A percentile compares a stretch with the other conserved stretches of the same genome.
phyloP scores from a whole-genome alignment of 2,329 filamentous ascomycete species.

The Microdochium bolleyi region DNA sequence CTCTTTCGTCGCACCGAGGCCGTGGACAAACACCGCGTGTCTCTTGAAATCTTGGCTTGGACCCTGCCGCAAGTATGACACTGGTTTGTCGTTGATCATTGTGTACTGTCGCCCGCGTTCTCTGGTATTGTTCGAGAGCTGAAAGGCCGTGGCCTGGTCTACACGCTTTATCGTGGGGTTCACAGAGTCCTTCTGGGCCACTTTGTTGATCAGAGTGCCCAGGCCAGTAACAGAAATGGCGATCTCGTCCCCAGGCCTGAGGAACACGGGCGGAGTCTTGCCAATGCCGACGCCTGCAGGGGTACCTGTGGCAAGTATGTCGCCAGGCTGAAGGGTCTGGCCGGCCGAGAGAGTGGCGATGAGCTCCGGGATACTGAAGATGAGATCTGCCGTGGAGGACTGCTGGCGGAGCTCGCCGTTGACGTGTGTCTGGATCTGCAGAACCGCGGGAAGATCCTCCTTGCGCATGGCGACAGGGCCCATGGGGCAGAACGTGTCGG shows the following conservation, averaged over 20 bases:
- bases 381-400: slow-evolving; percentile 10
- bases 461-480: slow-evolving; percentile 16
- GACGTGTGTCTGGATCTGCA: slow-evolving; percentile 27
- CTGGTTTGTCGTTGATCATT: neutral
- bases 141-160: neutral
- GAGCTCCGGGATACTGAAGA: slow-evolving; percentile 19
- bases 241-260: slow-evolving; percentile 8
- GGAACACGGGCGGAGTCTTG: slow-evolving; percentile 4
- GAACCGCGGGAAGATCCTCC: slow-evolving; percentile 14
- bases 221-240: slow-evolving; percentile 8
- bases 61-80: slow-evolving; percentile 1
- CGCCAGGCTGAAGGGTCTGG: slow-evolving; percentile 15
- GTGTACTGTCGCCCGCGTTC: neutral
- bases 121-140: neutral
- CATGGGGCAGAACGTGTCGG: slow-evolving; percentile 38
- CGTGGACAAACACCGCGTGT: slow-evolving; percentile 42
- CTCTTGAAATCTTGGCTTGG: slow-evolving; percentile 8
- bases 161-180: slow-evolving; percentile 13
- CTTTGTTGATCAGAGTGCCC: slow-evolving; percentile 8
- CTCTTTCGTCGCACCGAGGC: slow-evolving; percentile 37
- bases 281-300: slow-evolving; percentile 14
- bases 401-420: slow-evolving; percentile 36
- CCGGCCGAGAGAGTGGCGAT: slow-evolving; percentile 14
- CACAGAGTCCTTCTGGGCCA: slow-evolving; percentile 8
- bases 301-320: slow-evolving; percentile 17